Evolutionary conservation across 345 rosid genomes (phyloP).

Genomic region (Eucalyptus pauciflora): DNA sequence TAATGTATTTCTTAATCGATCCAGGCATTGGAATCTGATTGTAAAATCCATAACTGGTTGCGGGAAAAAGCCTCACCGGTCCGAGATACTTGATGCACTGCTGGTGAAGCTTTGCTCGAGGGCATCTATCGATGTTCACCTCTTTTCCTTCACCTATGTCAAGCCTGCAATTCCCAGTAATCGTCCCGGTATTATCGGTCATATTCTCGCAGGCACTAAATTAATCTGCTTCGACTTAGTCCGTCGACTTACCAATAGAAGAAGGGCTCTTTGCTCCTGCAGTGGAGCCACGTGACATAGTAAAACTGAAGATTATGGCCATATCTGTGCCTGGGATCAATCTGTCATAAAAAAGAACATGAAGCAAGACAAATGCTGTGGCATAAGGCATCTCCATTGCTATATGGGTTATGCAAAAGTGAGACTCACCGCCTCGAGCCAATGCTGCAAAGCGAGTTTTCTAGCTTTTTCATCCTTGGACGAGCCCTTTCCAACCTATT

Average conservation of each 20-base stretch:
- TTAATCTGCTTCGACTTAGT: background rate
- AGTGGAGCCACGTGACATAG: constrained; percentile 76
- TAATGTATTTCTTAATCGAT: background rate
- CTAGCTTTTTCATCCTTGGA: constrained; percentile 80
- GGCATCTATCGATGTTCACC: constrained; percentile 58
- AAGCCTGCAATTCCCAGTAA: constrained; percentile 44
- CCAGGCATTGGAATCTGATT: background rate
- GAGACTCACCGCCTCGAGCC: constrained; percentile 90
- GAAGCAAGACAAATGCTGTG: background rate
- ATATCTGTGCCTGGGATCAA: constrained; percentile 93
- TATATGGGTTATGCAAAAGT: background rate
- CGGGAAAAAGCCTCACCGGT: constrained; percentile 45
- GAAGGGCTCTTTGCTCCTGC: constrained; percentile 76
- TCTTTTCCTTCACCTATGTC: constrained; percentile 85
- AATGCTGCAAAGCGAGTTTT: constrained; percentile 86
- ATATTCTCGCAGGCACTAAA: background rate
- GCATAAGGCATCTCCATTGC: background rate
- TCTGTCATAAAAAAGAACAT: constrained; percentile 19
- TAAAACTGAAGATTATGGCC: constrained; percentile 94
- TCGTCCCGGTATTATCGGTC: background rate
- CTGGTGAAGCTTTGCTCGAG: constrained; percentile 60
- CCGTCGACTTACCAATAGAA: constrained; percentile 56
- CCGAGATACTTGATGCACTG: constrained; percentile 96
- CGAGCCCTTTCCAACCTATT: constrained; percentile 84
- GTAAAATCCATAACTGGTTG: background rate